Conservation (phyloP, 331 rosid genomes). For the Pyrus hybrid region DNA sequence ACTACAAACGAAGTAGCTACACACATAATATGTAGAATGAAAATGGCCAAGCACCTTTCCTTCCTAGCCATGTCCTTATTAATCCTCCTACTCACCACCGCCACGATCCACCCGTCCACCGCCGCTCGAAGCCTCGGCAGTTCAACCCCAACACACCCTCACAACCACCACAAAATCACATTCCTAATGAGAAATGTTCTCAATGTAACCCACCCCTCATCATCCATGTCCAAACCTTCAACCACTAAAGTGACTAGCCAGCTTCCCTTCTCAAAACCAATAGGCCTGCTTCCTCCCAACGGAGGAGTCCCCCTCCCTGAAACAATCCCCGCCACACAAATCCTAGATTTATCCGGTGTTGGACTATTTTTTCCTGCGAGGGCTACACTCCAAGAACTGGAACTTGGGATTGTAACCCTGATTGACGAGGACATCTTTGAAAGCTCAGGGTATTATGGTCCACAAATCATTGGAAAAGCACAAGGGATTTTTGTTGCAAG, state of each 20-base stretch:
- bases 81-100: slow-evolving; percentile 17
- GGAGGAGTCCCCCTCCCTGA: slow-evolving; percentile 41
- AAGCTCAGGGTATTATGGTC: slow-evolving; percentile 7
- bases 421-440: slow-evolving; percentile 44
- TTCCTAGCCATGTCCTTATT: slow-evolving; percentile 7
- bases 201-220: slow-evolving; percentile 12
- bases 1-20: not conserved
- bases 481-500: slow-evolving; percentile 58
- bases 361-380: slow-evolving; percentile 51
- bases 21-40: not conserved
- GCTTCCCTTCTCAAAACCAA: slow-evolving; percentile 50
- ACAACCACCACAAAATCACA: slow-evolving; percentile 37
- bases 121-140: slow-evolving; percentile 35
- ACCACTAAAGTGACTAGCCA: slow-evolving; percentile 19
- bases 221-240: slow-evolving; percentile 21
- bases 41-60: slow-evolving; percentile 38
- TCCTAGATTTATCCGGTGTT: slow-evolving; percentile 38
- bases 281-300: slow-evolving; percentile 40
- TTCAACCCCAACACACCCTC: slow-evolving; percentile 26
- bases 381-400: slow-evolving; percentile 52
- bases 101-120: slow-evolving; percentile 17
- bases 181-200: slow-evolving; percentile 57
- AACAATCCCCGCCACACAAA: slow-evolving; percentile 32
- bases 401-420: slow-evolving; percentile 37
- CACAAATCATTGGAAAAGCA: slow-evolving; percentile 42